Conservation (phyloP, 2,329 filamentous ascomycete genomes). For the Aphanocladium album region DNA sequence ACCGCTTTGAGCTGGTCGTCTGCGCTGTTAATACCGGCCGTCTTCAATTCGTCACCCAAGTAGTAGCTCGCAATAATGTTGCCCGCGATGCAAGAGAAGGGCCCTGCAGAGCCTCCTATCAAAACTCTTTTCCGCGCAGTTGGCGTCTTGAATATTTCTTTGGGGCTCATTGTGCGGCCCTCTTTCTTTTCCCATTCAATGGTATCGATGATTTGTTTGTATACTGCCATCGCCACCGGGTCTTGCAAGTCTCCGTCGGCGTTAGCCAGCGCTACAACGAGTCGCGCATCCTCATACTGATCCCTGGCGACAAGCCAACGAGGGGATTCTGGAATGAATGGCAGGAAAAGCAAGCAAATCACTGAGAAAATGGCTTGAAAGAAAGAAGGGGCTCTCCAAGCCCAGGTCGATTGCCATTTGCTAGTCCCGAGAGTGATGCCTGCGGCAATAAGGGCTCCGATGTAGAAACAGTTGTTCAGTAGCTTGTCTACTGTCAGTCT, state of each 20-base stretch:
- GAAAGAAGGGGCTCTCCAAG: slow-evolving; percentile 31
- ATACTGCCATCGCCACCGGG: slow-evolving; percentile 18
- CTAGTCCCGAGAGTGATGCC: slow-evolving; percentile 37
- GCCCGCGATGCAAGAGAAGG: slow-evolving; percentile 20
- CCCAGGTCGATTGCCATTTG: slow-evolving; percentile 29
- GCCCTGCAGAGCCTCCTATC: slow-evolving; percentile 41
- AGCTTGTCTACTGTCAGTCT: slow-evolving; percentile 4
- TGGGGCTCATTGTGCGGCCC: slow-evolving; percentile 36
- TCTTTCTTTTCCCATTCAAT: slow-evolving; percentile 35
- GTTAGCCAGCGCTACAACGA: slow-evolving; percentile 38
- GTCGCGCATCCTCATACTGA: slow-evolving; percentile 35
- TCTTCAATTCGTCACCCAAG: slow-evolving; percentile 36
- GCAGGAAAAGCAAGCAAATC: slow-evolving; percentile 24
- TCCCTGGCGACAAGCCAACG: slow-evolving; percentile 41
- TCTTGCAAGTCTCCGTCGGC: slow-evolving; percentile 37
- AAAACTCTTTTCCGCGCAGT: slow-evolving; percentile 44
- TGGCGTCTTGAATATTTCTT: slow-evolving; percentile 40
- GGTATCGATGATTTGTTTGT: slow-evolving; percentile 37
- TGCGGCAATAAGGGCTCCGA: slow-evolving; percentile 41
- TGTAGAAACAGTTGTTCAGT: slow-evolving; percentile 28
- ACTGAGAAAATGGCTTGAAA: slow-evolving; percentile 28
- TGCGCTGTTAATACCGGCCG: slow-evolving; percentile 39
- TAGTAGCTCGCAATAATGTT: slow-evolving; percentile 38
- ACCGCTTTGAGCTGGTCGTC: slow-evolving; percentile 38
- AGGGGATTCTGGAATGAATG: slow-evolving; percentile 38